Percentiles rank a stretch among this genome's conserved stretches.
Conservation (phyloP, 345 rosid species). For the Eucalyptus sp. region DNA sequence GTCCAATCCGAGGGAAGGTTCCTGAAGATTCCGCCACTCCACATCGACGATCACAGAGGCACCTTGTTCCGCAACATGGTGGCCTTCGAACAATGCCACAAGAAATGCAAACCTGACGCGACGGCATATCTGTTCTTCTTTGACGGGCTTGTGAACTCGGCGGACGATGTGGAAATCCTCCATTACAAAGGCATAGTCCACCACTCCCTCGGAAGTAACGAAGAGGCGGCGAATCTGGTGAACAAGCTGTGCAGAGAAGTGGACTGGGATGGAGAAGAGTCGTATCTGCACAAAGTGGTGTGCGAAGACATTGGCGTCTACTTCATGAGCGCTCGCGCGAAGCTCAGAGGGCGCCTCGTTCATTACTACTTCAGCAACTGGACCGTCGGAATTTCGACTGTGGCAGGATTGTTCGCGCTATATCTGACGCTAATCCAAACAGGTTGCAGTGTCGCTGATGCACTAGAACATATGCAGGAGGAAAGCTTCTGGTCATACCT, state of each 20-base stretch:
- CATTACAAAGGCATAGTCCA: constrained; percentile 2
- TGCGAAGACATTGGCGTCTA: not conserved
- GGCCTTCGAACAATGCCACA: constrained; percentile 20
- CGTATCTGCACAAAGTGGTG: constrained; percentile 1
- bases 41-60: constrained; percentile 7
- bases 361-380: constrained; percentile 11
- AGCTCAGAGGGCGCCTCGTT: constrained; percentile 1
- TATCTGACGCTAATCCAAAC: constrained; percentile 8
- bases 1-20: not conserved
- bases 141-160: constrained; percentile 9
- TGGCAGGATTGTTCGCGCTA: not conserved
- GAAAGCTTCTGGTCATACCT: not conserved
- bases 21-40: constrained; percentile 7
- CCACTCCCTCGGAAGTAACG: constrained; percentile 14
- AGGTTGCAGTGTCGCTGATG: not conserved
- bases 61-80: constrained; percentile 16
- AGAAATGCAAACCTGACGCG: not conserved
- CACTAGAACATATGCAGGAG: not conserved
- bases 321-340: not conserved
- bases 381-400: constrained; percentile 2
- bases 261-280: not conserved
- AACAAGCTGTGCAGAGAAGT: constrained; percentile 13
- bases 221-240: constrained; percentile 4
- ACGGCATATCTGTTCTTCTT: constrained; percentile 12
- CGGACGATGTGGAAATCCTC: constrained; percentile 6